Evolutionary conservation across 345 rosid species (phyloP), one percentile per base, ranked within the genome.

Genomic region (Eucalyptus regnans): DNA sequence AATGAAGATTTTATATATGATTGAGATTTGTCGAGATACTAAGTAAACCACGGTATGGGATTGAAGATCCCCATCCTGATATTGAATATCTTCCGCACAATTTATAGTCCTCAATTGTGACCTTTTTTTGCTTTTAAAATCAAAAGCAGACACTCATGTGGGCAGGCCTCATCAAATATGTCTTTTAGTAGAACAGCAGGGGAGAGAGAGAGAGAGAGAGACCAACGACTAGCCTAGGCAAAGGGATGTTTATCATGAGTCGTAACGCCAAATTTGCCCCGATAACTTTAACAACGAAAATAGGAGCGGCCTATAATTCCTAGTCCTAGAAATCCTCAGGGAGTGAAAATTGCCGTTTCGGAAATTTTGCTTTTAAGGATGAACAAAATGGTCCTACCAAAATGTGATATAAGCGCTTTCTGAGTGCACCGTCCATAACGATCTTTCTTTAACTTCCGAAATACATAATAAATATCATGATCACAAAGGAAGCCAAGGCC

Each of bases 361-460:
- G 22, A 68, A 17, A 8, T n/a, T 31, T 15, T 33, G 25, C 23
- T 68, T 68, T 3, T 16, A 15, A 33, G 25, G 44, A 33, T 18
- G 25, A 33, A 33, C 3, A n/a, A 29, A n/a, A 13, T 27, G 31
- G n/a, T 62, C 3, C n/a, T 62, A 62, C 37, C 15, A 15, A 64
- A 64, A 64, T 64, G 20, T n/a, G 76, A 17, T 11, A 9, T 12
- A 3, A 15, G 80, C 1, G 12, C 44, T 68, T 68, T 17, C 33
- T 9, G 43, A 31, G 44, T 9, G 25, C 7, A 33, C 81, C 1
- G 5, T 33, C 2, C 4, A 33, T 17, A 9, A 1, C 1, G 23
- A 33, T 8, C 44, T 33, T 17, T 68, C 44, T 16, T 12, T 17
- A 33, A 17, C 62, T 4, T 31, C 43, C 22, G 6, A 31, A 66